Evolutionary conservation across 148 eudicot genomes (phyloP).

Genomic region (Agrostemma githago): DNA sequence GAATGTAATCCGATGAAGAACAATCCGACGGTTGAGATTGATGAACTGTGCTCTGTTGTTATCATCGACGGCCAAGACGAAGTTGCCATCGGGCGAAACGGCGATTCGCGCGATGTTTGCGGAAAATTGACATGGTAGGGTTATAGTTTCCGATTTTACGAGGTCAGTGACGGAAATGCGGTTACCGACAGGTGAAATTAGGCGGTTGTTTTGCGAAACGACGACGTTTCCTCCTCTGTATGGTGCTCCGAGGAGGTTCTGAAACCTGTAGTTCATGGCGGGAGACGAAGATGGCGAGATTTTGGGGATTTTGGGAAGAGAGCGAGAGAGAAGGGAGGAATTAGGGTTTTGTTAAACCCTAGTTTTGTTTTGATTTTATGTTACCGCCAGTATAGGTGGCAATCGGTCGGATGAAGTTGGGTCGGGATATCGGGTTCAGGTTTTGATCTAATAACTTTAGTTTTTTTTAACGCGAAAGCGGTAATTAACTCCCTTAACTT

Average conservation of each 20-base stretch:
- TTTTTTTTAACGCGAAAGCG: too few relatives aligned
- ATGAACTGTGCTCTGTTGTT: slow-evolving; percentile 67
- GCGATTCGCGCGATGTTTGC: slow-evolving; percentile 65
- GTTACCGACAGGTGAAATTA: slow-evolving; percentile 77
- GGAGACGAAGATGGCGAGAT: not conserved
- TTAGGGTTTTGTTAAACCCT: slow-evolving; percentile 33
- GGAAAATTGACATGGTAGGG: slow-evolving; percentile 73
- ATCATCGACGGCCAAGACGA: slow-evolving; percentile 76
- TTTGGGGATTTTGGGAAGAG: not conserved
- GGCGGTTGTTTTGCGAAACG: slow-evolving; percentile 48
- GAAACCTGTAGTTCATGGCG: slow-evolving; percentile 86
- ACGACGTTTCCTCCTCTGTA: slow-evolving; percentile 88
- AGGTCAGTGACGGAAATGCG: slow-evolving; percentile 85
- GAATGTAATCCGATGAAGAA: slow-evolving; percentile 75
- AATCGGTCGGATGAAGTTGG: too few relatives aligned
- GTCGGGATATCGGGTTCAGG: too few relatives aligned
- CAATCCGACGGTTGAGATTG: slow-evolving; percentile 64
- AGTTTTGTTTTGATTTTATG: not conserved
- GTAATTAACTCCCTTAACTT: too few relatives aligned
- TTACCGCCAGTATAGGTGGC: too few relatives aligned
- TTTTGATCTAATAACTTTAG: too few relatives aligned
- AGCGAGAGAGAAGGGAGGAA: not conserved
- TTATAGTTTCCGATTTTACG: slow-evolving; percentile 61
- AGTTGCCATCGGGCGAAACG: slow-evolving; percentile 70
- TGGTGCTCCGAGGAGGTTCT: slow-evolving; percentile 86